These are phyloP conservation scores for Arthonia radiata DNA, from an alignment of 495 filamentous ascomycete species.

Conservation along the genomic window DNA sequence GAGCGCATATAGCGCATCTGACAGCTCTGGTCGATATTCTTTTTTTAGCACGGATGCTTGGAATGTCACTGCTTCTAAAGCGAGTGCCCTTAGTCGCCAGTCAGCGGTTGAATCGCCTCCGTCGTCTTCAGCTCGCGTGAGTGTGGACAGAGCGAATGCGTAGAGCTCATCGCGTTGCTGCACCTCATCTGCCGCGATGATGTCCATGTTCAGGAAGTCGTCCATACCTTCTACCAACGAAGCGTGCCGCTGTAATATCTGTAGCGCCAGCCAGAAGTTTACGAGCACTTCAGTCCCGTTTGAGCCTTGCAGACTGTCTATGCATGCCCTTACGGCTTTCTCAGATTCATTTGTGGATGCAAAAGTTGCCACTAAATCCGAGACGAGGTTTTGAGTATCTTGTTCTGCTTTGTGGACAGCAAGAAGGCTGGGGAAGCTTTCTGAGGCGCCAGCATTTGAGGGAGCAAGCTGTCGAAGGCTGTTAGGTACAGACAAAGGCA, in stretches of 20 bases:
- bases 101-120: conserved; percentile 32
- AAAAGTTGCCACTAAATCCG: no score
- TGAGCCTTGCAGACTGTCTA: conserved; percentile 25
- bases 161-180: conserved; percentile 57
- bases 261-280: conserved; percentile 61
- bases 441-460: no score
- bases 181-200: conserved; percentile 17
- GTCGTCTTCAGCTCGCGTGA: conserved; percentile 24
- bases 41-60: conserved; percentile 38
- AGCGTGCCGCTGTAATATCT: conserved; percentile 8
- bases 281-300: conserved; percentile 33
- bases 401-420: no score
- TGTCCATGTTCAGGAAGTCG: conserved; percentile 32
- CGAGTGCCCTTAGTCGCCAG: conserved; percentile 45
- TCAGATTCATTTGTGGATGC: no score
- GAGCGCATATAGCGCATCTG: conserved; percentile 78
- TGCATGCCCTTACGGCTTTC: no score
- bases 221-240: conserved; percentile 29
- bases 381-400: no score
- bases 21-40: conserved; percentile 60
- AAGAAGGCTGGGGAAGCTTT: no score
- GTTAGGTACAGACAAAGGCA: no score
- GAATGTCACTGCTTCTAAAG: conserved; percentile 49
- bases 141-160: conserved; percentile 38
- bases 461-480: no score